A percentile compares a stretch with the other conserved stretches of the same genome.
These are phyloP conservation scores for Sporothrix inflata DNA, from an alignment of 2,329 filamentous ascomycete genomes.

Conservation along the genomic window DNA sequence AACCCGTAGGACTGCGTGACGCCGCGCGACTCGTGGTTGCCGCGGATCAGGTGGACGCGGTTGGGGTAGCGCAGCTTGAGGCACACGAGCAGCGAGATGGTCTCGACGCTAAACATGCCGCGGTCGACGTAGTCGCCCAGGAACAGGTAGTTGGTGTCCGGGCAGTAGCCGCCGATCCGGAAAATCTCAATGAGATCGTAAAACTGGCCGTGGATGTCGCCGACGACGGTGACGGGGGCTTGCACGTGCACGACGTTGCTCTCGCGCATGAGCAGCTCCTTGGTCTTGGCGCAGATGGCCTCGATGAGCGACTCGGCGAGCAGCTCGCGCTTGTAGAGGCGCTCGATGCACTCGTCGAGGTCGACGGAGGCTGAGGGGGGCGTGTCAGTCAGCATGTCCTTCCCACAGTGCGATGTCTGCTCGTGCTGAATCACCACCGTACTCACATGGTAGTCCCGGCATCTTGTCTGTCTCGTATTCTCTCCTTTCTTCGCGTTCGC, in stretches of 20 bases:
- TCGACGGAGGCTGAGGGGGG: slow-evolving; percentile 69
- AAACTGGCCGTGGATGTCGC: slow-evolving; percentile 98
- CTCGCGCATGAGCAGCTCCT: slow-evolving; percentile 98
- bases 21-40: slow-evolving; percentile 96
- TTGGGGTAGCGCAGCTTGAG: slow-evolving; percentile 95
- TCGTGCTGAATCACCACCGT: no score
- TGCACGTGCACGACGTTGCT: slow-evolving; percentile 98
- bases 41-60: slow-evolving; percentile 92
- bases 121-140: slow-evolving; percentile 98
- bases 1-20: slow-evolving; percentile 99
- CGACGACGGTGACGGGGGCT: slow-evolving; percentile 94
- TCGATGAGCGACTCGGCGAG: slow-evolving; percentile 96
- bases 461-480: slow-evolving; percentile 34
- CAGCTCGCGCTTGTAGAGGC: slow-evolving; percentile 95
- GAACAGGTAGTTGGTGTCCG: slow-evolving; percentile 97
- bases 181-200: slow-evolving; percentile 99
- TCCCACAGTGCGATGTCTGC: neutral
- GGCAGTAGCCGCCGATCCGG: slow-evolving; percentile 95
- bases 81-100: slow-evolving; percentile 95
- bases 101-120: slow-evolving; percentile 98
- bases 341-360: slow-evolving; percentile 96
- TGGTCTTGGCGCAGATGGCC: slow-evolving; percentile 98
- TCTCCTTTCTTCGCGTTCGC: neutral
- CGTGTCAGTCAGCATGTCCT: neutral
- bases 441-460: slow-evolving; percentile 43